Evolutionary conservation across 306 rosid genomes (phyloP).

Genomic region (Cucurbita moschata): DNA sequence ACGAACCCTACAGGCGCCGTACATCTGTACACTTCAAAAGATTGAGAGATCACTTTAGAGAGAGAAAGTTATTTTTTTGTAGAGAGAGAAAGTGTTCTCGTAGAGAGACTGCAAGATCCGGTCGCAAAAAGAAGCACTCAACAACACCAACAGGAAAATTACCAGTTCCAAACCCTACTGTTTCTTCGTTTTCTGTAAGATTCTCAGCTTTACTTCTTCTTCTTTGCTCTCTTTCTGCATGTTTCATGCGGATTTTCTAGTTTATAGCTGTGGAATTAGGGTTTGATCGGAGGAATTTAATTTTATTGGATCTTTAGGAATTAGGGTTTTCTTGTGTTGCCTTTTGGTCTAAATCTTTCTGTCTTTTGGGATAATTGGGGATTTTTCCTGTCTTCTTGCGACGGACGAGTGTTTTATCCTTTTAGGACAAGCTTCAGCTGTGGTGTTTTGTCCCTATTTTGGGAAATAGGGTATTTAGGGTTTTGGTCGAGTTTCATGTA

Average conservation of each 20-base stretch:
- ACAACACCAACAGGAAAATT: slow-evolving; percentile 5
- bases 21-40: slow-evolving; percentile 44
- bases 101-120: slow-evolving; percentile 42
- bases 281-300: slow-evolving; percentile 5
- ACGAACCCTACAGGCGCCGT: slow-evolving; percentile 35
- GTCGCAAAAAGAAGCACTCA: background rate
- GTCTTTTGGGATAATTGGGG: slow-evolving; percentile 9
- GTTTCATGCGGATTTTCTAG: background rate
- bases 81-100: background rate
- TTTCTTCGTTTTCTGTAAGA: slow-evolving; percentile 12
- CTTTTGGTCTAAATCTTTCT: background rate
- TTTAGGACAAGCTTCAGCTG: background rate
- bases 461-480: slow-evolving; percentile 37
- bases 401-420: background rate
- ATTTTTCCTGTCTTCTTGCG: background rate
- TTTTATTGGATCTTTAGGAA: background rate
- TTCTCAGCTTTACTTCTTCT: background rate
- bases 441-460: slow-evolving; percentile 10
- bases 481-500: slow-evolving; percentile 46
- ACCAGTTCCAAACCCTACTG: slow-evolving; percentile 34
- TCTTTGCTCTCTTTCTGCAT: background rate
- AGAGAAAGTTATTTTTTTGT: slow-evolving; percentile 5
- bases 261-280: background rate
- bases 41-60: slow-evolving; percentile 39
- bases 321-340: background rate